Evolutionary conservation across 1,284 basidiomycete genomes (phyloP).

Genomic region (Xerocomus nothofagi): DNA sequence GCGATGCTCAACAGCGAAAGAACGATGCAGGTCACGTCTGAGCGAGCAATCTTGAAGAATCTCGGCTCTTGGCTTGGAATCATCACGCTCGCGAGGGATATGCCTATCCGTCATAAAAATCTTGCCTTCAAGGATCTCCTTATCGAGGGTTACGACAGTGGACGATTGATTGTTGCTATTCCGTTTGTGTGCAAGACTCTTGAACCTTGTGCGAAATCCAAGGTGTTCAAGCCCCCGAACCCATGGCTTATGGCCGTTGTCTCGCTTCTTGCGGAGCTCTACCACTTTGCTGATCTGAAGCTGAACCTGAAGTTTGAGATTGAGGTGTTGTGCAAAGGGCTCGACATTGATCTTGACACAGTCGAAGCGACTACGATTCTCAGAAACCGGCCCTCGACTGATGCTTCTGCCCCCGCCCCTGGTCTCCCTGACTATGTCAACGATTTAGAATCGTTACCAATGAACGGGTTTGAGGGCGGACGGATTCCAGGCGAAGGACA

Average conservation of each 20-base stretch:
- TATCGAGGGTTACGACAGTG: conserved; percentile 92
- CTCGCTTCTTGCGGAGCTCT: conserved; percentile 90
- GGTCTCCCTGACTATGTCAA: conserved; percentile 68
- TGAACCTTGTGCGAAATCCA: conserved; percentile 86
- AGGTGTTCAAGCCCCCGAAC: conserved; percentile 94
- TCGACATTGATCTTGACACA: conserved; percentile 85
- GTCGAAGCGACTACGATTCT: conserved; percentile 86
- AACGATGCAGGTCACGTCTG: conserved; percentile 82
- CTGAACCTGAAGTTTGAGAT: conserved; percentile 99
- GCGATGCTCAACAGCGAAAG: conserved; percentile 90
- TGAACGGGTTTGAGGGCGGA: conserved; percentile 61
- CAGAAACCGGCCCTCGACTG: conserved; percentile 64
- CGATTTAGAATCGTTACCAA: conserved; percentile 70
- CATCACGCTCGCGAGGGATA: conserved; percentile 89
- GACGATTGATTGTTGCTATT: conserved; percentile 91
- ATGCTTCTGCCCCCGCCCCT: conserved; percentile 46
- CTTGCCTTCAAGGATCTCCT: conserved; percentile 96
- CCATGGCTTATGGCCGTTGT: conserved; percentile 98
- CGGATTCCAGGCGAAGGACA: conserved; percentile 54
- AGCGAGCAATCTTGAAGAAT: conserved; percentile 90
- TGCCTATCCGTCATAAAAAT: conserved; percentile 91
- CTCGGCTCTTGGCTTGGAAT: conserved; percentile 94
- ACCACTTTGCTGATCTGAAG: conserved; percentile 96
- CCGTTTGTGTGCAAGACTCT: conserved; percentile 98
- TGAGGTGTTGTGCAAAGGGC: conserved; percentile 92